Percentiles rank a stretch among this genome's conserved stretches.
These are phyloP conservation scores for Microdochium bolleyi DNA, from an alignment of 2,329 filamentous ascomycete species.

Conservation along the genomic window DNA sequence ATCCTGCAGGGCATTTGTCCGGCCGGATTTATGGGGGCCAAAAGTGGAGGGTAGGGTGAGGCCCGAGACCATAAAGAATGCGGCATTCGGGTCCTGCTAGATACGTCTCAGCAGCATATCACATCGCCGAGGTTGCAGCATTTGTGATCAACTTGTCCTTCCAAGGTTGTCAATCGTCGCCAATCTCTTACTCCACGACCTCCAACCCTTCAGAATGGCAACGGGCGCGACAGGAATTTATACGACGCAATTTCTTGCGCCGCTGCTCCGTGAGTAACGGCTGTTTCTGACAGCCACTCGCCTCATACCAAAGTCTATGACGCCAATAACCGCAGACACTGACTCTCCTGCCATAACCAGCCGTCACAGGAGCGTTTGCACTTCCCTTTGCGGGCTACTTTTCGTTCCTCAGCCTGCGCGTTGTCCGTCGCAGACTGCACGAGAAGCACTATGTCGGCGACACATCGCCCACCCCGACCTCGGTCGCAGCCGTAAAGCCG, in stretches of 20 bases:
- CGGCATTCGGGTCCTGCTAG: neutral
- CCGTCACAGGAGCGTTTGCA: slow-evolving; percentile 20
- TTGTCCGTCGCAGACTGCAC: slow-evolving; percentile 14
- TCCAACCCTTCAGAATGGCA: neutral
- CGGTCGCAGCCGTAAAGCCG: slow-evolving; percentile 5
- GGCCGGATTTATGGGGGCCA: no score
- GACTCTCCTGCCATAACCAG: slow-evolving; percentile 6
- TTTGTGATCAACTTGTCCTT: neutral
- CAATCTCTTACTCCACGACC: neutral
- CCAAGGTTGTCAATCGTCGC: neutral
- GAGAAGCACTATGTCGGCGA: slow-evolving; percentile 18
- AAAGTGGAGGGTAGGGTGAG: neutral
- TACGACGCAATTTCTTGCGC: no score
- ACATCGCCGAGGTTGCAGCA: neutral
- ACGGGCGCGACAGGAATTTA: no score
- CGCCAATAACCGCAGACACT: neutral
- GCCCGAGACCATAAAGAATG: neutral
- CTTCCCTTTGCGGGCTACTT: slow-evolving; percentile 23
- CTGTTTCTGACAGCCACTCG: neutral
- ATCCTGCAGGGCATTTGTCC: no score
- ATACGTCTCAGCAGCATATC: neutral
- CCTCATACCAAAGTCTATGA: neutral
- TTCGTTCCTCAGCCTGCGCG: slow-evolving; percentile 17
- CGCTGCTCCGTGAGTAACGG: neutral
- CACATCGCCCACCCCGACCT: slow-evolving; percentile 5